Conservation (phyloP, 306 rosid species). For the Rubus idaeus region DNA sequence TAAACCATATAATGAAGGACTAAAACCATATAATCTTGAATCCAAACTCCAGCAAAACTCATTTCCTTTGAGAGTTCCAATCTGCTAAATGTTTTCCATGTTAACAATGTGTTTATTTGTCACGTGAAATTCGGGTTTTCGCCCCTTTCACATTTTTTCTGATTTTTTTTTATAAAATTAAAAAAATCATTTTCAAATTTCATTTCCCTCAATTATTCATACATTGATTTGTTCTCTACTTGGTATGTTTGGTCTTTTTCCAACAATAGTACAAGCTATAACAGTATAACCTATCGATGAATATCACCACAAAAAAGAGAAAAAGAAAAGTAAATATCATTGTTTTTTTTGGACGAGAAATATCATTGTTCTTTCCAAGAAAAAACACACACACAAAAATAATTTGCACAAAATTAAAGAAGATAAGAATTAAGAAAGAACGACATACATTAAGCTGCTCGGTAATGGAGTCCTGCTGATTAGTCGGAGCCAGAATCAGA, state of each 20-base stretch:
- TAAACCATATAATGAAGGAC: background rate
- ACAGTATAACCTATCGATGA: background rate
- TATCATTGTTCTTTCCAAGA: background rate
- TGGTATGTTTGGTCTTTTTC: background rate
- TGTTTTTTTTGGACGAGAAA: background rate
- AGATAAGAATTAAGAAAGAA: background rate
- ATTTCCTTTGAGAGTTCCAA: too few relatives aligned
- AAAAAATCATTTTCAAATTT: background rate
- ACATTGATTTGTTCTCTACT: background rate
- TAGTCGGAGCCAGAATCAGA: slow-evolving; percentile 56
- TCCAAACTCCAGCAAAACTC: background rate
- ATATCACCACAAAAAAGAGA: background rate
- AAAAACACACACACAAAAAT: background rate
- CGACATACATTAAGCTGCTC: slow-evolving; percentile 73
- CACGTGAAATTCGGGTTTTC: background rate
- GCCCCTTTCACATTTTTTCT: background rate
- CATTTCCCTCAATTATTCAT: too few relatives aligned
- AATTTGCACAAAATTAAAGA: background rate
- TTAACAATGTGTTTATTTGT: background rate
- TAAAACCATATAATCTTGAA: too few relatives aligned
- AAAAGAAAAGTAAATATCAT: background rate
- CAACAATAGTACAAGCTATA: background rate
- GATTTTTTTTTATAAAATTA: too few relatives aligned
- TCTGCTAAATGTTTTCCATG: background rate
- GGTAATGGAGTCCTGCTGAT: slow-evolving; percentile 84